phyloP scores from a whole-genome alignment of 2,329 filamentous ascomycete genomes.

The Aspergillus spinulosporus region DNA sequence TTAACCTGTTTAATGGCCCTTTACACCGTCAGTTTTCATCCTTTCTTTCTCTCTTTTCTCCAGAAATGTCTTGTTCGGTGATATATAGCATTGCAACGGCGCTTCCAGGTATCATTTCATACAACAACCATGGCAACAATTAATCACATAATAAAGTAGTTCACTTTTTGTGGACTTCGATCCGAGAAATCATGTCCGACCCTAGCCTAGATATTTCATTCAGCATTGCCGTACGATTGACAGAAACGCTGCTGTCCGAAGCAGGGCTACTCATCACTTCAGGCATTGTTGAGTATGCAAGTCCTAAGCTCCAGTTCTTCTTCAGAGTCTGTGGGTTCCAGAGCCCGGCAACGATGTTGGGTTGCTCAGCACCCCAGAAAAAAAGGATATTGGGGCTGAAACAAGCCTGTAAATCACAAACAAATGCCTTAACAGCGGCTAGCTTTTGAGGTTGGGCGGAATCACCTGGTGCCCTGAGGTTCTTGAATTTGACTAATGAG shows the following conservation, averaged over 20 bases:
- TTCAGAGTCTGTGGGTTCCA: conserved; percentile 59
- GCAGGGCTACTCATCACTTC: conserved; percentile 14
- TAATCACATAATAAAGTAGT: conserved; percentile 16
- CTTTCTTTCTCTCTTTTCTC: conserved; percentile 8
- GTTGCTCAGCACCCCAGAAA: conserved; percentile 66
- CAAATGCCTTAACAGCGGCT: conserved; percentile 63
- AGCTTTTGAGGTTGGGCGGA: conserved; percentile 52
- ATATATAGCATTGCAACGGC: conserved; percentile 35
- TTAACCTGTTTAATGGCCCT: not conserved
- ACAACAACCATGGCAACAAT: conserved; percentile 15
- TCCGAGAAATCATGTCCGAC: conserved; percentile 64
- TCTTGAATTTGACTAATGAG: conserved; percentile 66
- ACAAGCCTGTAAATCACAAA: conserved; percentile 64
- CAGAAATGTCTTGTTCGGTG: conserved; percentile 6
- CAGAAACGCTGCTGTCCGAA: conserved; percentile 27
- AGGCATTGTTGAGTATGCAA: conserved; percentile 39
- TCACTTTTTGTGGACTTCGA: conserved; percentile 53
- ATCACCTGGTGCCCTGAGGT: conserved; percentile 60
- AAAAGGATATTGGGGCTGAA: conserved; percentile 74
- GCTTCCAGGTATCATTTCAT: conserved; percentile 25
- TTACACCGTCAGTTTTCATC: conserved; percentile 19
- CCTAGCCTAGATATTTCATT: conserved; percentile 53
- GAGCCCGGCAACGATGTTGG: conserved; percentile 62
- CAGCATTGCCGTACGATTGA: conserved; percentile 45
- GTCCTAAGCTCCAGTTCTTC: conserved; percentile 39